Percentiles rank a stretch among this genome's conserved stretches.
phyloP scores from a whole-genome alignment of 1,139 yeast species.

The Diutina mesorugosa region DNA sequence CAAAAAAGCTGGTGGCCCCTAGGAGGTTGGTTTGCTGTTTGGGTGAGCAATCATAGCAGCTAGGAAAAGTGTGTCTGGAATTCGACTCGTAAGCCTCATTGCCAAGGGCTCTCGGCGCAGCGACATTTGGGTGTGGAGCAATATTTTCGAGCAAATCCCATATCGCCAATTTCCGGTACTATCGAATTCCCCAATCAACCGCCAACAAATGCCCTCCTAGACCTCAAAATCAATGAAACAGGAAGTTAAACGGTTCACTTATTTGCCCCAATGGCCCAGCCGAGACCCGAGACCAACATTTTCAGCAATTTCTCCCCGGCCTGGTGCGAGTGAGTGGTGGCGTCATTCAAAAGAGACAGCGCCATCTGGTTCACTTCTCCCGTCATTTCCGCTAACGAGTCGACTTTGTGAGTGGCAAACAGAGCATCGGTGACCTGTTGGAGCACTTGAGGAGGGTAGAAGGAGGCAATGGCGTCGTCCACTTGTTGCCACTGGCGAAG shows the following conservation, averaged over 20 bases:
- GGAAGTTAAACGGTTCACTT: conserved; percentile 2
- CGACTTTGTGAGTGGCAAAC: neutral
- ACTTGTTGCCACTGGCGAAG: neutral
- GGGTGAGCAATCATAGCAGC: no score
- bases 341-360: conserved; percentile 10
- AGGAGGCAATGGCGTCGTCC: neutral
- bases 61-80: no score
- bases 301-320: conserved; percentile 39
- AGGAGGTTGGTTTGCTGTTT: no score
- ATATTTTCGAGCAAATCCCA: no score
- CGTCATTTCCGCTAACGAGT: neutral
- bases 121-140: no score
- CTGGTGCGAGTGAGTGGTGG: conserved; percentile 20
- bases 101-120: no score
- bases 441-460: neutral
- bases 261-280: conserved; percentile 58
- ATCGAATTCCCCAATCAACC: no score
- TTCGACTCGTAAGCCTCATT: no score
- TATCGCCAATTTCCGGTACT: no score
- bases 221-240: no score
- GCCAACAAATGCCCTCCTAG: no score
- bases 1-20: no score
- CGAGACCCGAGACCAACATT: conserved; percentile 43
- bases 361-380: conserved; percentile 1
- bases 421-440: neutral